Conservation (phyloP, 495 filamentous ascomycete species). For the Penicillium tannophilum region DNA sequence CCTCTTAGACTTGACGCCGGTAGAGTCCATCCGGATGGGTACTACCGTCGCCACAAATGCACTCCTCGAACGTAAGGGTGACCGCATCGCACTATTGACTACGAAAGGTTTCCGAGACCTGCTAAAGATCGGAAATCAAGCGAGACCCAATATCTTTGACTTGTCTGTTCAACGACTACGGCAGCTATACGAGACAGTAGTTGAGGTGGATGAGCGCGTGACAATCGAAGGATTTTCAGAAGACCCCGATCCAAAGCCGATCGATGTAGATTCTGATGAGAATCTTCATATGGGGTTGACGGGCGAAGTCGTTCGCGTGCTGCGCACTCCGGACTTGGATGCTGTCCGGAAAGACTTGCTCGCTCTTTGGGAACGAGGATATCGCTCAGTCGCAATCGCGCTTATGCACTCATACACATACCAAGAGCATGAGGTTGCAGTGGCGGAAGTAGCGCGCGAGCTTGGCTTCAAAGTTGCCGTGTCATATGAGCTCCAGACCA, state of each 20-base stretch:
- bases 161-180: conserved; percentile 13
- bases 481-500: conserved; percentile 54
- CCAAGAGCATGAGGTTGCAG: conserved; percentile 69
- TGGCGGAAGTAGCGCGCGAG: conserved; percentile 69
- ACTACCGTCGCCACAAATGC: conserved; percentile 30
- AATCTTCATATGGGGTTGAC: background rate
- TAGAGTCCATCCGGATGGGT: conserved; percentile 31
- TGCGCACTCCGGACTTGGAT: background rate
- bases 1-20: conserved; percentile 3
- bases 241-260: conserved; percentile 4
- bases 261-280: conserved; percentile 12
- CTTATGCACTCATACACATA: conserved; percentile 85
- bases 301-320: conserved; percentile 1
- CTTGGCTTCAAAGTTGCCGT: conserved; percentile 70
- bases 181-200: conserved; percentile 16
- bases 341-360: conserved; percentile 54
- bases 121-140: conserved; percentile 23
- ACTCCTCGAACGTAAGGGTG: conserved; percentile 26
- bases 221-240: conserved; percentile 11
- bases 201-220: conserved; percentile 25
- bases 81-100: conserved; percentile 17
- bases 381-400: conserved; percentile 74
- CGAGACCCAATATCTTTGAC: conserved; percentile 24
- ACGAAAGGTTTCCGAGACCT: conserved; percentile 24
- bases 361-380: conserved; percentile 61